Conservation (phyloP, 2,329 filamentous ascomycete genomes). For the Trichoderma citrinoviride region DNA sequence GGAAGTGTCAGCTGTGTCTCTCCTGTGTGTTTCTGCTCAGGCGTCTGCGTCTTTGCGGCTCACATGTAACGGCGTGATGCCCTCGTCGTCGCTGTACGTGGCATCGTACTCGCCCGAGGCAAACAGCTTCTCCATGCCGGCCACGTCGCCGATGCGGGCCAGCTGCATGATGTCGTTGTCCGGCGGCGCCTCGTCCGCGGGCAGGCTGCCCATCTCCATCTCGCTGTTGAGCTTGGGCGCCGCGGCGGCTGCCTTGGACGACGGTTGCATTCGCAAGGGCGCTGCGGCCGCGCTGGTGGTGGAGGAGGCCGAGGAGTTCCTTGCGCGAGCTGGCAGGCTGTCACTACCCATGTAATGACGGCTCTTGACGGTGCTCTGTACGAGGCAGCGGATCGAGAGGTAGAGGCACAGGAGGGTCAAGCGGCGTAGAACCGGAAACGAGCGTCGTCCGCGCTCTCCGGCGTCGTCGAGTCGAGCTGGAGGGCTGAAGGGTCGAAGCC, state of each 20-base stretch:
- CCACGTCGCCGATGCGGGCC: constrained; percentile 81
- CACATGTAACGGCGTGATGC: constrained; percentile 94
- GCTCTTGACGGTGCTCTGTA: neutral
- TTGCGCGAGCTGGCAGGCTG: constrained; percentile 34
- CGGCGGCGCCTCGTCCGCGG: constrained; percentile 37
- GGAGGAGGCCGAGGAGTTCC: constrained; percentile 39
- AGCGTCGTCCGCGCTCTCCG: neutral
- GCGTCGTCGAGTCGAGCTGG: neutral
- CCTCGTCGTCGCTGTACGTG: constrained; percentile 82
- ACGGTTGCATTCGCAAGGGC: constrained; percentile 48
- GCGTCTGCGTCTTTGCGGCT: constrained; percentile 32
- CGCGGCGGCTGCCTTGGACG: constrained; percentile 52
- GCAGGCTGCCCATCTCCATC: constrained; percentile 53
- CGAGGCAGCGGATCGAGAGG: neutral
- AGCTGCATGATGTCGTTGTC: constrained; percentile 93
- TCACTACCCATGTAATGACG: constrained; percentile 43
- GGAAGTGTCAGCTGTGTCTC: constrained; percentile 20
- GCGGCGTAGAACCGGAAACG: neutral
- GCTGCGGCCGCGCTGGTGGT: constrained; percentile 28
- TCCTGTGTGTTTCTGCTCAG: neutral
- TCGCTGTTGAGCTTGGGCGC: constrained; percentile 57
- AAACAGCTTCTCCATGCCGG: constrained; percentile 84
- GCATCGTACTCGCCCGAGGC: constrained; percentile 78
- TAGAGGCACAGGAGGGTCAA: neutral
- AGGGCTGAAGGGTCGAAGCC: constrained; percentile 2